Percentiles rank a stretch among this genome's conserved stretches.
Evolutionary conservation across 257 asterid genomes (phyloP).

Genomic region (Nicotiana paniculata): DNA sequence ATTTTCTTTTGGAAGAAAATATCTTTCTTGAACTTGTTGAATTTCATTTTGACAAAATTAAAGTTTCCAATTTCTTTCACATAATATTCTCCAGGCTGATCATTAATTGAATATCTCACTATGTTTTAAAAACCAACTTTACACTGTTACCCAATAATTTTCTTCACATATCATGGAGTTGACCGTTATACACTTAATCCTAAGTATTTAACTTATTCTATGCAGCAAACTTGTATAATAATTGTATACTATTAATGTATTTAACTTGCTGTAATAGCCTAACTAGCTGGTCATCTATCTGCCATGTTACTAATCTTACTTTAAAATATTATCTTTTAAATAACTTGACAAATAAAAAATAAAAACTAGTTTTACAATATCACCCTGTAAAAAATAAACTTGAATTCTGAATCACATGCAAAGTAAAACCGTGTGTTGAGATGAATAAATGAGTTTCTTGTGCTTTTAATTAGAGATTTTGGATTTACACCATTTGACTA

Average conservation of each 20-base stretch:
- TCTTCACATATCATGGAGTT: background rate
- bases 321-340: no score
- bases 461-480: no score
- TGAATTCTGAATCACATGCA: no score
- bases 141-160: background rate
- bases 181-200: background rate
- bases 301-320: background rate
- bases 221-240: no score
- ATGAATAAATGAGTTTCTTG: no score
- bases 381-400: background rate
- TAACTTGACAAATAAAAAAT: no score
- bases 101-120: background rate
- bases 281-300: background rate
- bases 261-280: background rate
- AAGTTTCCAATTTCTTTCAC: background rate
- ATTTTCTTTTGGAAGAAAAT: background rate
- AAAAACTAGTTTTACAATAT: background rate
- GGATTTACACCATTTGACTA: no score
- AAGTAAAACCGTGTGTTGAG: background rate
- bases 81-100: background rate
- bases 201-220: background rate
- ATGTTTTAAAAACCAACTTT: background rate
- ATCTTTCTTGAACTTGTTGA: background rate
- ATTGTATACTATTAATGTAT: background rate
- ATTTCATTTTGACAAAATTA: background rate